Evolutionary conservation across 2,329 filamentous ascomycete genomes (phyloP), one percentile per base, ranked within the genome.

Genomic region (Grosmannia clavigera): DNA sequence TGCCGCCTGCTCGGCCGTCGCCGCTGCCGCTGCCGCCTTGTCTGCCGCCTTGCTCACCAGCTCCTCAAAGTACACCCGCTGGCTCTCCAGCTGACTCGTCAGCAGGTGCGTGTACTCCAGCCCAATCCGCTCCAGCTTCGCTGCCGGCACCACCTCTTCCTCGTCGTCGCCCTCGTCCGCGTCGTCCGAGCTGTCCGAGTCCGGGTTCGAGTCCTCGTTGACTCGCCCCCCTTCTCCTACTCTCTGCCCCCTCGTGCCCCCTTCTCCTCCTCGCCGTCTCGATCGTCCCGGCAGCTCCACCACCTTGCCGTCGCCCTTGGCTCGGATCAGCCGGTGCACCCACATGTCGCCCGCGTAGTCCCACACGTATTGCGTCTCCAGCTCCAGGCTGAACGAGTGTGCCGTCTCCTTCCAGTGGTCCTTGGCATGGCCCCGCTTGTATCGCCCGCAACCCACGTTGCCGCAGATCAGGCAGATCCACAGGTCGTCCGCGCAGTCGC

Each of bases 401-500:
- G 85, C 84, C 3, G 90, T 95, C 60, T 89, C 82, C 72, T 95
- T 91, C 83, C 90, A 96, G 72, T 96, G 92, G 14, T 89, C 87
- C 70, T 95, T 96, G 40, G 92, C 92, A 68, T 97, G 92, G 0
- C 91, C 94, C 33, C 87, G 85, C 71, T 96, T 95, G 70, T 99
- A 99, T 35, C 94, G 84, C 1, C 94, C 94, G 69, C 94, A 99
- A 0, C 94, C 94, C 31, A 96, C 86, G 66, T 88, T 89, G 51
- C 92, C 92, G 68, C 92, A 97, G 62, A 96, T 91, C 4, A 97
- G 80, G 71, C 92, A 97, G 63, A 96, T 90, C 92, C 92, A 97
- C 3, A 97, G 81, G 68, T 96, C 95, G 27, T 86, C 80, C 0
- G 86, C 80, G 6, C 85, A 86, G 68, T 90, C 88, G 70, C 92